Evolutionary conservation across 2,329 filamentous ascomycete species (phyloP).

Genomic region (Claviceps paspali): DNA sequence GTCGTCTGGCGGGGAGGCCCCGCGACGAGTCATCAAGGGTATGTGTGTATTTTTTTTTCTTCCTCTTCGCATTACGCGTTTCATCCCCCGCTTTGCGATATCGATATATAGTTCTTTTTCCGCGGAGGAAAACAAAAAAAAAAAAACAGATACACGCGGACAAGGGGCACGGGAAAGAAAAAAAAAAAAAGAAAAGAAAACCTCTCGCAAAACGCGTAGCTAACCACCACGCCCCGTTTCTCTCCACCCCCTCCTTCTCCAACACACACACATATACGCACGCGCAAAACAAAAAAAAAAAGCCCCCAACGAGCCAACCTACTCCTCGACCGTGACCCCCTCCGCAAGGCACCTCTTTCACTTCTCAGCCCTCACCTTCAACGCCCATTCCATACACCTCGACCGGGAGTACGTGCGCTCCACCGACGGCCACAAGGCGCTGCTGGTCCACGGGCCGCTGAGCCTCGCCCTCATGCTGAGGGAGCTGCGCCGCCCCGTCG

Average conservation of each 20-base stretch:
- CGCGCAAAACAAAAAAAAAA: no score
- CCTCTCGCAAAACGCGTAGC: no score
- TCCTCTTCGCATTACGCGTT: no score
- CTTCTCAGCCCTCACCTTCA: conserved; percentile 82
- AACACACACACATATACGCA: neutral
- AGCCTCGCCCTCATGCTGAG: conserved; percentile 62
- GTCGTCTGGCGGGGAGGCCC: conserved; percentile 5
- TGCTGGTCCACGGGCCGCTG: conserved; percentile 80
- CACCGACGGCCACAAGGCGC: conserved; percentile 57
- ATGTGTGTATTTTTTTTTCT: neutral
- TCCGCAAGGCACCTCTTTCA: conserved; percentile 65
- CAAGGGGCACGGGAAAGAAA: no score
- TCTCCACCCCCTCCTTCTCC: no score
- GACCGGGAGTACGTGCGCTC: conserved; percentile 54
- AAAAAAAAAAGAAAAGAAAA: no score
- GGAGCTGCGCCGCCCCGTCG: conserved; percentile 35
- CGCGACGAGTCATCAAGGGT: conserved; percentile 15
- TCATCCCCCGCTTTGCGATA: no score
- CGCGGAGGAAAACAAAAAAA: no score
- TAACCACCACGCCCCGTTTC: no score
- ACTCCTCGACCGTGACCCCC: conserved; percentile 43
- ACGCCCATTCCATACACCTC: conserved; percentile 82
- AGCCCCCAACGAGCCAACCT: conserved; percentile 18
- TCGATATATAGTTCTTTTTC: no score
- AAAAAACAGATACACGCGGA: no score